Evolutionary conservation across 768 basidiomycete species (phyloP).

Genomic region (Mycena amicta): DNA sequence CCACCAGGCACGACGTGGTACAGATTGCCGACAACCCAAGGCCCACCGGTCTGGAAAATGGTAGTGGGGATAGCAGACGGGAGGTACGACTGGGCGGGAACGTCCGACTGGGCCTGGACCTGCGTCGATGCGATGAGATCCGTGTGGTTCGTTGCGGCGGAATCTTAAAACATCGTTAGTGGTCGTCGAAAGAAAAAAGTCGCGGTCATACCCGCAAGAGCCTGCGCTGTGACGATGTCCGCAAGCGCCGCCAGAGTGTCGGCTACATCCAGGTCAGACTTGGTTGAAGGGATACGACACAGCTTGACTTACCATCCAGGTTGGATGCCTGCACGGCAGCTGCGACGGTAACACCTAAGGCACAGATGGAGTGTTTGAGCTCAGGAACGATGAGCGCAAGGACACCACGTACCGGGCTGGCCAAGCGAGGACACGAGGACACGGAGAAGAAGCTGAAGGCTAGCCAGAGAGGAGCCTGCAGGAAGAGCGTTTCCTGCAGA

Average conservation of each 20-base stretch:
- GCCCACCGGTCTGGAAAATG: neutral
- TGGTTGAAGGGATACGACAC: neutral
- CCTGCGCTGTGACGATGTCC: neutral
- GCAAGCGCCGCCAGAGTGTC: neutral
- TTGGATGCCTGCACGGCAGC: neutral
- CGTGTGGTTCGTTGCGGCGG: too few species aligned
- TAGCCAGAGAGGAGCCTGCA: neutral
- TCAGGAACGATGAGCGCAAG: neutral
- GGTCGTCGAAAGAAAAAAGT: neutral
- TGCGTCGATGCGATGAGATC: neutral
- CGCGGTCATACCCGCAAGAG: neutral
- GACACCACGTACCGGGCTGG: neutral
- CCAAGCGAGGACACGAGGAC: neutral
- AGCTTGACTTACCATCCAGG: neutral
- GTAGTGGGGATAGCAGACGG: neutral
- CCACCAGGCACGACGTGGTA: neutral
- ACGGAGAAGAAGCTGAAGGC: neutral
- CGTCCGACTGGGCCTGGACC: neutral
- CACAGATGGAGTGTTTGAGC: neutral
- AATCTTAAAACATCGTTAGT: neutral
- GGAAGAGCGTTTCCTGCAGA: neutral
- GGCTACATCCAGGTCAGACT: too few species aligned
- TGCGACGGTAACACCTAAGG: neutral
- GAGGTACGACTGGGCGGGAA: neutral
- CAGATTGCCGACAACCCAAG: neutral